These are phyloP conservation scores for Athelia psychrophila DNA, from an alignment of 1,284 basidiomycete species.

Conservation along the genomic window DNA sequence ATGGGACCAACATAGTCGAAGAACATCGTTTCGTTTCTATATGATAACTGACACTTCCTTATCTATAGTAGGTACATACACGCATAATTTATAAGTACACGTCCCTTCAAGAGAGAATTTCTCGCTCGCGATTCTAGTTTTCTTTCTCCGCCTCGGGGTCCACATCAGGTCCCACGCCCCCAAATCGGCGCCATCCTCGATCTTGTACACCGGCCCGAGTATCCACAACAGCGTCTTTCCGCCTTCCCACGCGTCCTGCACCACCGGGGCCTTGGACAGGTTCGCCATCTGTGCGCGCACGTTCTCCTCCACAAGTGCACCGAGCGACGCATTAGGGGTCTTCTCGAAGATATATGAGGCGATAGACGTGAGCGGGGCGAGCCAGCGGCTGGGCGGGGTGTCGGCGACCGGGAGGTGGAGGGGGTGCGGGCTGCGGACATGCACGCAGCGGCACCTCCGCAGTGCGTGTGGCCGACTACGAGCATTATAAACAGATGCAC, in stretches of 20 bases:
- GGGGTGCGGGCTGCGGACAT: conserved; percentile 24
- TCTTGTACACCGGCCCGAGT: conserved; percentile 85
- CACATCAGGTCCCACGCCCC: conserved; percentile 43
- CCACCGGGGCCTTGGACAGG: conserved; percentile 61
- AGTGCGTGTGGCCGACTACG: conserved; percentile 79
- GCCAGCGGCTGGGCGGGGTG: conserved; percentile 67
- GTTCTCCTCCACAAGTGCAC: conserved; percentile 72
- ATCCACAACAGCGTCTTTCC: conserved; percentile 63
- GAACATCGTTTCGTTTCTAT: no score
- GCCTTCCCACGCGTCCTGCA: conserved; percentile 68
- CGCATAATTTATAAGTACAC: no score
- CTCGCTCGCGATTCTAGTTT: no score
- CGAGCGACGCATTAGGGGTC: conserved; percentile 42
- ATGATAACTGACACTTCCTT: no score
- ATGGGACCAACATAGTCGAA: no score
- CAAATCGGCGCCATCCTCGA: conserved; percentile 72
- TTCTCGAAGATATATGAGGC: conserved; percentile 40
- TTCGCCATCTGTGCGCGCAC: conserved; percentile 75
- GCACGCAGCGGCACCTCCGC: conserved; percentile 76
- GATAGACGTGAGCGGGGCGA: conserved; percentile 65
- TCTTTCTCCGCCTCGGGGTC: no score
- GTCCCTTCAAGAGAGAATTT: no score
- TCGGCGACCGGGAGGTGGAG: conserved; percentile 14
- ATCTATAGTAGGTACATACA: no score
- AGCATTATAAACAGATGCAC: conserved; percentile 49